Conservation (phyloP, 1,284 basidiomycete genomes). For the Tranzscheliella williamsii region DNA sequence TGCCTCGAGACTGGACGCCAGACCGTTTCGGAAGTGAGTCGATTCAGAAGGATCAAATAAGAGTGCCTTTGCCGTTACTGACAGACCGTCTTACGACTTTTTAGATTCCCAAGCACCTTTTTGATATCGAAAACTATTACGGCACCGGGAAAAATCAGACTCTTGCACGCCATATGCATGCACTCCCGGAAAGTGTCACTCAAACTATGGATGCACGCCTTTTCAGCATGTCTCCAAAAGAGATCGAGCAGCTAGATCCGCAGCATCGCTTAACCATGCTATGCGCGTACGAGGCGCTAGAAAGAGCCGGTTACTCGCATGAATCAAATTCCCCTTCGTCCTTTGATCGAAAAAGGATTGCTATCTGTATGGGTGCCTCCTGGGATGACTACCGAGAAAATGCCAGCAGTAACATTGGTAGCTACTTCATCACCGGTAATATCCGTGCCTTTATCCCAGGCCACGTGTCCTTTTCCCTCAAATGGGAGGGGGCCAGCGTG, state of each 20-base stretch:
- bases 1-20: conserved; percentile 30
- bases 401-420: conserved; percentile 32
- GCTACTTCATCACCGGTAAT: conserved; percentile 48
- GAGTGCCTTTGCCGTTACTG: not conserved
- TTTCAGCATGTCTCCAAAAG: conserved; percentile 42
- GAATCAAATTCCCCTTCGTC: conserved; percentile 28
- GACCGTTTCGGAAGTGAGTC: conserved; percentile 17
- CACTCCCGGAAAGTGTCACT: conserved; percentile 19
- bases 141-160: conserved; percentile 32
- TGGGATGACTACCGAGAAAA: conserved; percentile 50
- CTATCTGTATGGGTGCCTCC: conserved; percentile 27
- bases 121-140: conserved; percentile 36
- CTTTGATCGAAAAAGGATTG: conserved; percentile 35
- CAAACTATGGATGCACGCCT: conserved; percentile 38
- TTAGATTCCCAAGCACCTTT: conserved; percentile 30
- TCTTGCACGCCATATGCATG: conserved; percentile 32
- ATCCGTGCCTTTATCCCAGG: conserved; percentile 46
- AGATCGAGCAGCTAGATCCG: conserved; percentile 46
- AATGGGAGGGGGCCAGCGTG: conserved; percentile 34
- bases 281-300: conserved; percentile 37
- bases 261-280: conserved; percentile 39
- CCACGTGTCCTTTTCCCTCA: conserved; percentile 25
- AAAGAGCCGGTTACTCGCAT: conserved; percentile 31
- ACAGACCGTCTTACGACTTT: no score
- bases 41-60: not conserved